Conservation (phyloP, 1,139 yeast genomes). For the Kodamaea fungicola region DNA sequence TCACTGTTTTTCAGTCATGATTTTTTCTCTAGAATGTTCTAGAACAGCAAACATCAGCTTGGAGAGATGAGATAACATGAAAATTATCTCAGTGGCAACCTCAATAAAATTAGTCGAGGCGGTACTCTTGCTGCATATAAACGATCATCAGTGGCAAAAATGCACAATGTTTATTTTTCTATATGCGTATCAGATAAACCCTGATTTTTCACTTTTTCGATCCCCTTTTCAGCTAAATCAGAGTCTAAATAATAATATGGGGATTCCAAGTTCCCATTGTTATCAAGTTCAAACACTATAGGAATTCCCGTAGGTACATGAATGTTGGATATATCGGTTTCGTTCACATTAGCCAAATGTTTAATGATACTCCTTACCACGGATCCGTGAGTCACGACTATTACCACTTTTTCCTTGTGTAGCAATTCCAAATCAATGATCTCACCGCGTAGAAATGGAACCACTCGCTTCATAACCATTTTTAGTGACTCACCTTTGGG, state of each 20-base stretch:
- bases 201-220: conserved; percentile 61
- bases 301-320: conserved; percentile 82
- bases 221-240: conserved; percentile 63
- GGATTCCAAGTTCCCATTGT: conserved; percentile 38
- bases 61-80: too few relatives aligned
- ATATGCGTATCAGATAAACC: conserved; percentile 27
- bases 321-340: conserved; percentile 59
- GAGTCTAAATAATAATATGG: conserved; percentile 64
- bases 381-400: conserved; percentile 75
- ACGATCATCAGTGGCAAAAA: too few relatives aligned
- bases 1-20: too few relatives aligned
- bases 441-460: conserved; percentile 48
- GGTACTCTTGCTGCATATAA: too few relatives aligned
- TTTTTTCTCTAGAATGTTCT: too few relatives aligned
- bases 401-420: conserved; percentile 42
- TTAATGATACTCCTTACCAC: conserved; percentile 68
- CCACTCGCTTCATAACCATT: conserved; percentile 60
- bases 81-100: too few relatives aligned
- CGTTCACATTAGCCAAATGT: conserved; percentile 52
- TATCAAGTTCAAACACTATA: conserved; percentile 52
- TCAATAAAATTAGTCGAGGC: too few relatives aligned
- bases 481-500: conserved; percentile 70
- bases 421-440: conserved; percentile 35
- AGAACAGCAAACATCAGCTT: too few relatives aligned
- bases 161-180: too few relatives aligned